Conservation (phyloP, 768 basidiomycete species). For the Suillus hirtellus region DNA sequence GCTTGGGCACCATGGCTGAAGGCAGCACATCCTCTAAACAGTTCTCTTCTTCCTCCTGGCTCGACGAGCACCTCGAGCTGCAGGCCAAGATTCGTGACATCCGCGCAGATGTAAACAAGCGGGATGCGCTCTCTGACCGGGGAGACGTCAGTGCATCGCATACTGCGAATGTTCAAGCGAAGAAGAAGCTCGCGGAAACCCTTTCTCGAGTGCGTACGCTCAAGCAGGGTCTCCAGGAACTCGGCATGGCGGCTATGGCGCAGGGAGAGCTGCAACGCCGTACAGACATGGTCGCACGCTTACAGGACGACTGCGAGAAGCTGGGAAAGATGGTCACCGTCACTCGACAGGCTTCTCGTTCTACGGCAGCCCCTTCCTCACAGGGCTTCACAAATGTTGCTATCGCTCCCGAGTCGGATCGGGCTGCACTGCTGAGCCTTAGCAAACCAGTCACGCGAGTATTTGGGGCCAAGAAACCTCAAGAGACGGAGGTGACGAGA, state of each 20-base stretch:
- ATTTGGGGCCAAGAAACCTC: conserved; percentile 68
- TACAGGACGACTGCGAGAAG: conserved; percentile 92
- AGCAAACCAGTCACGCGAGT: conserved; percentile 64
- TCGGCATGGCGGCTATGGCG: conserved; percentile 72
- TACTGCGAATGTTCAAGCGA: conserved; percentile 79
- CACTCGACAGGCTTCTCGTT: conserved; percentile 54
- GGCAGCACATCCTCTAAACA: conserved; percentile 38
- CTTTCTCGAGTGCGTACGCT: conserved; percentile 74
- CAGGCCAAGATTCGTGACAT: conserved; percentile 77
- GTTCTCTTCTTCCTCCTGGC: conserved; percentile 82
- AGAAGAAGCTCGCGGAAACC: conserved; percentile 77
- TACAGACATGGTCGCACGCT: conserved; percentile 82
- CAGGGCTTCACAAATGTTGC: conserved; percentile 28
- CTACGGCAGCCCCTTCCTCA: conserved; percentile 31
- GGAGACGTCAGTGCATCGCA: conserved; percentile 76
- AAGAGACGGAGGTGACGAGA: conserved; percentile 84
- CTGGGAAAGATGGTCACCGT: conserved; percentile 83
- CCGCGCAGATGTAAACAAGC: conserved; percentile 83
- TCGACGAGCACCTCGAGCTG: conserved; percentile 83
- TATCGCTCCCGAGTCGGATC: conserved; percentile 52
- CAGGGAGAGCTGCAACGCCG: conserved; percentile 92
- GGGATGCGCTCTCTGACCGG: conserved; percentile 78
- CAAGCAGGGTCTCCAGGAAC: conserved; percentile 63
- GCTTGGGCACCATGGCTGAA: conserved; percentile 38
- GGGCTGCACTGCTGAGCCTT: conserved; percentile 62